Conservation (phyloP, 495 filamentous ascomycete genomes). For the Oidiodendron maius region DNA sequence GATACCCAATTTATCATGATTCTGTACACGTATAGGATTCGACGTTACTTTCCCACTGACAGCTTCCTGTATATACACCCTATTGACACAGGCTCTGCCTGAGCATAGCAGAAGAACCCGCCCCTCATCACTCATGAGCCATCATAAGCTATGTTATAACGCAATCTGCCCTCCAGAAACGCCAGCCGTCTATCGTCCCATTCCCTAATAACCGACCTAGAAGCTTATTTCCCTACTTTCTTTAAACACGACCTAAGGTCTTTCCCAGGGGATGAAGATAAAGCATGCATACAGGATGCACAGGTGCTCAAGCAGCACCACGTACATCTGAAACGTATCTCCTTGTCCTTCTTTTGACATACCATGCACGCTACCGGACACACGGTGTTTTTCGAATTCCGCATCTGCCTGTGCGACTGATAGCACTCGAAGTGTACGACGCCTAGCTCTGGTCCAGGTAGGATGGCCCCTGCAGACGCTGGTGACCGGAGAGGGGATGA, state of each 20-base stretch:
- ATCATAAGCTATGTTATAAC: no score
- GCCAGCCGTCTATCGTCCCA: no score
- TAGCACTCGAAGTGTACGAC: constrained; percentile 21
- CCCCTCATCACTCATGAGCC: no score
- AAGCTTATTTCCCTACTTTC: constrained; percentile 8
- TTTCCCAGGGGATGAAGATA: constrained; percentile 13
- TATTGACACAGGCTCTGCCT: no score
- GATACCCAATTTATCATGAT: no score
- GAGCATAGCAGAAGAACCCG: no score
- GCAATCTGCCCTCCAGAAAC: not conserved
- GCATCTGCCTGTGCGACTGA: constrained; percentile 21
- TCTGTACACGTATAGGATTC: no score
- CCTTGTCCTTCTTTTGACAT: constrained; percentile 18
- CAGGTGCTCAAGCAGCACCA: constrained; percentile 25
- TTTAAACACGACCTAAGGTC: constrained; percentile 18
- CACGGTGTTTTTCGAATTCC: constrained; percentile 12
- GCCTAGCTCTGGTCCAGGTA: constrained; percentile 5
- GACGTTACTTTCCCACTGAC: no score
- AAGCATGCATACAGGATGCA: constrained; percentile 16
- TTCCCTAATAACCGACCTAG: no score
- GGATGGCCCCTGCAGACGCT: constrained; percentile 6
- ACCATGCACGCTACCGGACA: constrained; percentile 24
- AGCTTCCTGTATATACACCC: no score
- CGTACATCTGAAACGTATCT: constrained; percentile 17
- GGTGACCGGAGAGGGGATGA: not conserved